Evolutionary conservation across 805 yeast genomes (phyloP), one percentile per base, ranked within the genome.

Genomic region (Saccharomycopsis sp.): DNA sequence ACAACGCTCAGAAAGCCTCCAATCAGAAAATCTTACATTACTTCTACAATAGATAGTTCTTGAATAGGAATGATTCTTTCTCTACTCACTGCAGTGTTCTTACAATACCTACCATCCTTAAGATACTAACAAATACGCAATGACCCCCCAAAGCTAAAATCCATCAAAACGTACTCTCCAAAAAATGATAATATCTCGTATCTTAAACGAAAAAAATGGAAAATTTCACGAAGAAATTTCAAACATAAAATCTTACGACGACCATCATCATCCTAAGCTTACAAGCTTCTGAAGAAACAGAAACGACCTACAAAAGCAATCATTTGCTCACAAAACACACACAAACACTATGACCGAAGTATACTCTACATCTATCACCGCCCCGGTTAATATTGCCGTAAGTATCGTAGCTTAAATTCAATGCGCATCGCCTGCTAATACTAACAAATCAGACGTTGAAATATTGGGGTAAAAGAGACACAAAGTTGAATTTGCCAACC

Each of bases 401-500:
- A 63, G 88, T 80, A n/a, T 5, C 38, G 3, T 15, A 2, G 15
- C 9, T 15, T 50, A 17, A 20, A 19, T 44, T 24, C 14, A 17
- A 14, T 29, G 22, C 17, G 24, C 24, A 60, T 62, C 55, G n/a
- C n/a, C n/a, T n/a, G n/a, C n/a, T n/a, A n/a, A n/a, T n/a, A 55
- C 61, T 47, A 54, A 59, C 22, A 47, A 47, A 14, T 63, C 38
- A 85, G 84, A 94, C 98, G 47, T 79, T 94, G 64, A 94, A 94
- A 75, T 94, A 94, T 77, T 94, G 99, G 99, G 99, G 99, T 54
- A 94, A 94, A 74, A 83, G 99, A 69, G 98, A 94, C 73, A 85
- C 84, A 63, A 76, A 78, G 53, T 81, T 94, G 68, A 94, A 94
- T 69, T 77, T 94, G 56, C 99, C 99, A 54, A 94, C 99, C 56